Base-by-base conservation (phyloP, 2,329 filamentous ascomycete genomes). In the Dryadomyces quercivorus region DNA sequence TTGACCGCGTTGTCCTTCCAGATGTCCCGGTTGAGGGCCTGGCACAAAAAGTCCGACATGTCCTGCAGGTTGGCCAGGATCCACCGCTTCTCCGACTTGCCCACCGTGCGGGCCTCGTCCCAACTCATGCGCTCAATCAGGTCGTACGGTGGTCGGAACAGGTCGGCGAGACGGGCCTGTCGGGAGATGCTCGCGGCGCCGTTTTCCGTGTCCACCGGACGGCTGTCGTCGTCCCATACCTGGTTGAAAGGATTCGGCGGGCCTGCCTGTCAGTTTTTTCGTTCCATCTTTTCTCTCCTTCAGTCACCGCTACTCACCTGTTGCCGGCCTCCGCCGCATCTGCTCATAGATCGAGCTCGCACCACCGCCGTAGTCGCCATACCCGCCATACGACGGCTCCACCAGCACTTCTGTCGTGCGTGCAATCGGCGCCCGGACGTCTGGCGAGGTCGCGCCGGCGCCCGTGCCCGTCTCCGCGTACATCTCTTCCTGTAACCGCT, bases 61-160 rank as follows among this genome's bases (percentile, higher is more conserved):
- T 98, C 91, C 69, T 98, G 93, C 16, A 98, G 83, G 66, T 98
- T 97, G 58, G 96, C 89, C 61, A 98, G 70, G 50, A 98, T 80
- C 93, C 93, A 98, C 68, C 95, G 96, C 73, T 89, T 84, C 31
- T 84, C 78, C 48, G 90, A 86, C 66, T 93, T 95, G 57, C 92
- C 93, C 62, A 90, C 77, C 16, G 91, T 81, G 53, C 93, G 82
- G 15, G 89, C 93, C 56, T 85, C 78, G 60, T 95, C 88, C 84
- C 88, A 95, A n/a, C 81, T 73, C 36, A 88, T 69, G 38, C 81
- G 80, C 21, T 81, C 82, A 74, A 98, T 96, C 46, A 98, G 72
- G 42, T 96, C 89, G 67, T 91, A 93, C 0, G 93, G 93, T 2
- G 93, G 93, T 43, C 91, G 81, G 70, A 94, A 98, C 58, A 98